These are phyloP conservation scores for Vigna trinervia DNA, from an alignment of 306 rosid genomes.

Conservation along the genomic window DNA sequence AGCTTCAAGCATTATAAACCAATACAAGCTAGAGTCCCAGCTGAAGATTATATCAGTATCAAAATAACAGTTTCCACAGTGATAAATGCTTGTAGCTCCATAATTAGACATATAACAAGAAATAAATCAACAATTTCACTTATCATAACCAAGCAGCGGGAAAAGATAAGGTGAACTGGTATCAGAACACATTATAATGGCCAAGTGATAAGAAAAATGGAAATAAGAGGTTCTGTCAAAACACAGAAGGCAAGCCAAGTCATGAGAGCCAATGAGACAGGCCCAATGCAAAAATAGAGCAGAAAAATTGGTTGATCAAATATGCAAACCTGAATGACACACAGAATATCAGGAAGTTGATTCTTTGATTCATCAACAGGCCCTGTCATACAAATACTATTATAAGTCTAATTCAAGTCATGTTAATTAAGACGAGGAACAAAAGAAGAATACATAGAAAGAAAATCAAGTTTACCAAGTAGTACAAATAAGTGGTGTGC, in stretches of 20 bases:
- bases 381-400: conserved; percentile 59
- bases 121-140: conserved; percentile 10
- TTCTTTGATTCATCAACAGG: conserved; percentile 92
- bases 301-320: conserved; percentile 3
- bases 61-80: conserved; percentile 4
- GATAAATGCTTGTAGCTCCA: conserved; percentile 8
- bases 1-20: conserved; percentile 13
- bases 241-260: conserved; percentile 18
- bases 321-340: conserved; percentile 88
- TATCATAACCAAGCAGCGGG: conserved; percentile 9
- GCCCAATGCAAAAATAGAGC: conserved; percentile 3
- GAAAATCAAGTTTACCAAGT: conserved; percentile 71
- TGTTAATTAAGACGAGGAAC: conserved; percentile 28
- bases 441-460: conserved; percentile 26
- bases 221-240: conserved; percentile 15
- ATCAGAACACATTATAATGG: not conserved
- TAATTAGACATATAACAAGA: conserved; percentile 7
- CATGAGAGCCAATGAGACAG: conserved; percentile 12
- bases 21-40: not conserved
- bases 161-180: not conserved
- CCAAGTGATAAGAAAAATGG: conserved; percentile 21
- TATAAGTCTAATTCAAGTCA: conserved; percentile 34
- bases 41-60: not conserved
- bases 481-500: conserved; percentile 95
- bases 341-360: conserved; percentile 97